phyloP scores from a whole-genome alignment of 441 rosid species.

The Adansonia grandidieri region DNA sequence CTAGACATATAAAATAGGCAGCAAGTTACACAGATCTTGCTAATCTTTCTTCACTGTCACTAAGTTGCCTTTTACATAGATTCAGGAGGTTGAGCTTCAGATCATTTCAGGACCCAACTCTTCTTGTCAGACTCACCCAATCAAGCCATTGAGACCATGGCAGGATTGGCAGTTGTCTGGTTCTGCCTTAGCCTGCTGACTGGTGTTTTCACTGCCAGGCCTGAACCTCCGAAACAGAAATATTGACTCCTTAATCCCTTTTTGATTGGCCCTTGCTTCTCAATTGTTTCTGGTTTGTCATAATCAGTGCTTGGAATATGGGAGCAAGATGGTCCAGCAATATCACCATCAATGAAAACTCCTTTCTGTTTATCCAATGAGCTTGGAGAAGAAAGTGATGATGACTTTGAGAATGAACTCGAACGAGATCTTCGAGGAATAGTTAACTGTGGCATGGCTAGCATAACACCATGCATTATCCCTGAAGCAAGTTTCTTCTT shows the following conservation, averaged over 20 bases:
- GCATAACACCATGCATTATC: conserved; percentile 52
- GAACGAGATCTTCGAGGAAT: conserved; percentile 61
- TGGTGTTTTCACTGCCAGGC: conserved; percentile 20
- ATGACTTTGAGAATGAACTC: conserved; percentile 63
- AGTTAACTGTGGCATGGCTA: conserved; percentile 46
- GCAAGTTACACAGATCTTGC: conserved; percentile 21
- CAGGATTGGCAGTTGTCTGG: conserved; percentile 36
- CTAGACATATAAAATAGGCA: conserved; percentile 27
- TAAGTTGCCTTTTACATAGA: background rate
- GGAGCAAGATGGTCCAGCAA: conserved; percentile 15
- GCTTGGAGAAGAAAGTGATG: conserved; percentile 63
- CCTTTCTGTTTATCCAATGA: conserved; percentile 73
- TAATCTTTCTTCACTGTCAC: conserved; percentile 34
- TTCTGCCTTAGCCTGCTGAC: conserved; percentile 41
- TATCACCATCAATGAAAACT: conserved; percentile 42
- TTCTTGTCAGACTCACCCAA: background rate
- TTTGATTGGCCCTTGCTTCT: conserved; percentile 44
- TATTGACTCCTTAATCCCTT: conserved; percentile 60
- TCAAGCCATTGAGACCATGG: conserved; percentile 49
- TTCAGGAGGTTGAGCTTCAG: conserved; percentile 19
- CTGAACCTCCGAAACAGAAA: conserved; percentile 74
- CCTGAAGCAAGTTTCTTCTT: conserved; percentile 76
- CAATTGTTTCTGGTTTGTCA: conserved; percentile 36
- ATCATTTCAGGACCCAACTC: background rate
- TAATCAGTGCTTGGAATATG: conserved; percentile 31